Percentiles rank a stretch among this genome's conserved stretches.
These are phyloP conservation scores for Saccharomyces hybrid DNA, from an alignment of 1,139 yeast species.

Conservation along the genomic window DNA sequence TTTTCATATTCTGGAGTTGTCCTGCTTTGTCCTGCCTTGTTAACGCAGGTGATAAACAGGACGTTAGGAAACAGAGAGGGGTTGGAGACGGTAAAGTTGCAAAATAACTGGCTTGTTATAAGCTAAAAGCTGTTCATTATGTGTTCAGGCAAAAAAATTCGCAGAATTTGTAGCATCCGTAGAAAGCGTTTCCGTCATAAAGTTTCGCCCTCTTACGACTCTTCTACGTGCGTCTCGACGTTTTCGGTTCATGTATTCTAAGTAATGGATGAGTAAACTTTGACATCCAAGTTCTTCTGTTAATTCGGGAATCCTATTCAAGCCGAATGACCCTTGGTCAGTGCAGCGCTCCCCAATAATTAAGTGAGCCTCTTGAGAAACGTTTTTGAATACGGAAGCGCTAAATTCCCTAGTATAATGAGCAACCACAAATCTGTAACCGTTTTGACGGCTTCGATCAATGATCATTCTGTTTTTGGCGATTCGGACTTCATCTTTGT, in stretches of 20 bases:
- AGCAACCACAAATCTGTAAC: slow-evolving; percentile 3
- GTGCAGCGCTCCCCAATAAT: slow-evolving; percentile 11
- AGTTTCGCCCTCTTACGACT: not conserved
- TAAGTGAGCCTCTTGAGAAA: slow-evolving; percentile 9
- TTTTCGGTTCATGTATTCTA: not conserved
- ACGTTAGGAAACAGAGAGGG: too few species aligned
- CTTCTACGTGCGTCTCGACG: not conserved
- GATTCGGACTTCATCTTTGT: slow-evolving; percentile 2
- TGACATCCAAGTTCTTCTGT: slow-evolving; percentile 14
- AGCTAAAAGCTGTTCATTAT: not conserved
- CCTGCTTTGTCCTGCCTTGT: not conserved
- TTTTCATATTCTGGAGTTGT: not conserved
- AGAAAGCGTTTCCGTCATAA: too few species aligned
- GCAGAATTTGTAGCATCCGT: too few species aligned
- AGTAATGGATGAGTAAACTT: slow-evolving; percentile 9
- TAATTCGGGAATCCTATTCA: slow-evolving; percentile 10
- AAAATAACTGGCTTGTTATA: not conserved
- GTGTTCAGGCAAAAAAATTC: not conserved
- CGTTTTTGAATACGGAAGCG: slow-evolving; percentile 7
- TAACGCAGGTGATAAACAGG: not conserved
- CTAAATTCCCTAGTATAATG: slow-evolving; percentile 9
- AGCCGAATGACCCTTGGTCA: slow-evolving; percentile 8
- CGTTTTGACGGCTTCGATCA: not conserved
- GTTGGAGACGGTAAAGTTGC: too few species aligned
- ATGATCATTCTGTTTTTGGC: slow-evolving; percentile 6